phyloP scores from a whole-genome alignment of 805 yeast species.

The Schizosaccharomyces octosporus region DNA sequence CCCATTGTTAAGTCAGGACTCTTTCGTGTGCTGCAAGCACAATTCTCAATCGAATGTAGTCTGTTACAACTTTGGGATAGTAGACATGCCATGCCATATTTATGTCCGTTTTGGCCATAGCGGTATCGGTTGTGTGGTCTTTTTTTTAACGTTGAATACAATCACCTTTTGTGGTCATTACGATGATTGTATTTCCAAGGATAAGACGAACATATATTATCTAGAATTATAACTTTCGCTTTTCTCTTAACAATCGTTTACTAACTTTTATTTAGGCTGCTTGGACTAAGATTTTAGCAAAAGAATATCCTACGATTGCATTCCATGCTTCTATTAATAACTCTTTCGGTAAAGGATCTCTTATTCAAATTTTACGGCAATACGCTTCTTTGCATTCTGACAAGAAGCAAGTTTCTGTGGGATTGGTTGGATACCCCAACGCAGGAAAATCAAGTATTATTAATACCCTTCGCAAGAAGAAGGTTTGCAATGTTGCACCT shows the following conservation, averaged over 20 bases:
- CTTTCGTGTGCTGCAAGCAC: conserved; percentile 7
- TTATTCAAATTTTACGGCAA: conserved; percentile 80
- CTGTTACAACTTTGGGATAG: conserved; percentile 98
- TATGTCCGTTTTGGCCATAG: conserved; percentile 25
- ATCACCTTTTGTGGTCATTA: not conserved
- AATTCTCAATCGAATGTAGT: conserved; percentile 28
- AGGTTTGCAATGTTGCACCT: conserved; percentile 92
- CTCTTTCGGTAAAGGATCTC: conserved; percentile 91
- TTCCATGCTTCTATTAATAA: conserved; percentile 94
- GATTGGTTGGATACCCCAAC: conserved; percentile 92
- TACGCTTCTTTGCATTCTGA: conserved; percentile 75
- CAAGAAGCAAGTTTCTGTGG: conserved; percentile 88
- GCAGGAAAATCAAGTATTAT: conserved; percentile 94
- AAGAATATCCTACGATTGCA: conserved; percentile 80
- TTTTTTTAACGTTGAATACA: conserved; percentile 11
- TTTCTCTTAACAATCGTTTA: conserved; percentile 3
- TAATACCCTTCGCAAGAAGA: conserved; percentile 78
- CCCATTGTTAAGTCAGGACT: conserved; percentile 48
- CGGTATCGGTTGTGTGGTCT: conserved; percentile 20
- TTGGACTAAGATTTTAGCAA: conserved; percentile 89
- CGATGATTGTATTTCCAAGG: too few species aligned
- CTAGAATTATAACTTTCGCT: conserved; percentile 3
- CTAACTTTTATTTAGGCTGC: conserved; percentile 43
- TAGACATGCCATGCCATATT: conserved; percentile 31
- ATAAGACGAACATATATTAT: not conserved